Evolutionary conservation across 495 filamentous ascomycete genomes (phyloP).

Genomic region (Geoglossum glabrum): DNA sequence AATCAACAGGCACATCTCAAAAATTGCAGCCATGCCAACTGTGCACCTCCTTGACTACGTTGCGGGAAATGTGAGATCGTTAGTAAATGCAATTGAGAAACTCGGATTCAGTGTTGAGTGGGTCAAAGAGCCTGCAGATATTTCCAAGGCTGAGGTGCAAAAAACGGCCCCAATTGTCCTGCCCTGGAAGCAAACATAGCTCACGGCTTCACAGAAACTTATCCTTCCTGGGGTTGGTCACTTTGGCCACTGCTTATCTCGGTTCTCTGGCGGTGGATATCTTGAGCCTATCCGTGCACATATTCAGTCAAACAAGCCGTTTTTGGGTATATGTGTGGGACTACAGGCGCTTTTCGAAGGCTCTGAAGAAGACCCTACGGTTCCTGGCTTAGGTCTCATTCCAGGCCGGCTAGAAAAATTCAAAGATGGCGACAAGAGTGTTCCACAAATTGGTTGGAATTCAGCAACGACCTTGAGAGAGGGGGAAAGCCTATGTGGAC

Average conservation of each 20-base stretch:
- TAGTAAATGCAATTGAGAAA: slow-evolving; percentile 94
- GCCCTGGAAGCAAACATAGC: slow-evolving; percentile 10
- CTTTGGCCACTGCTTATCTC: slow-evolving; percentile 84
- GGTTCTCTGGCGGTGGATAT: slow-evolving; percentile 61
- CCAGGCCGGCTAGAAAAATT: slow-evolving; percentile 55
- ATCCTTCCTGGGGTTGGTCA: slow-evolving; percentile 94
- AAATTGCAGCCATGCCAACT: slow-evolving; percentile 43
- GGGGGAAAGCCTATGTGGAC: slow-evolving; percentile 44
- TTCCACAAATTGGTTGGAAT: slow-evolving; percentile 98
- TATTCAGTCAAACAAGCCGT: slow-evolving; percentile 74
- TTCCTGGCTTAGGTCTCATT: slow-evolving; percentile 55
- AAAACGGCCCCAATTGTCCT: not conserved
- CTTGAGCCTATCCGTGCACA: slow-evolving; percentile 58
- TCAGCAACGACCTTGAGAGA: slow-evolving; percentile 41
- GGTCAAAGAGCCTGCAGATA: slow-evolving; percentile 67
- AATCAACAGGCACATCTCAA: not conserved
- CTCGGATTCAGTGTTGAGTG: slow-evolving; percentile 84
- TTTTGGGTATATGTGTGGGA: slow-evolving; percentile 96
- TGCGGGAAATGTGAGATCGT: slow-evolving; percentile 76
- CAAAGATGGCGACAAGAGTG: slow-evolving; percentile 55
- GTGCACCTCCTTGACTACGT: slow-evolving; percentile 83
- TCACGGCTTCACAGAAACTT: slow-evolving; percentile 35
- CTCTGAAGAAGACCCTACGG: slow-evolving; percentile 53
- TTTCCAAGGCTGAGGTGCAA: slow-evolving; percentile 62
- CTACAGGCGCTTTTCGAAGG: slow-evolving; percentile 75